Evolutionary conservation across 2,329 filamentous ascomycete genomes (phyloP), one percentile per base, ranked within the genome.

Genomic region (Arthrobotrys sinensis): DNA sequence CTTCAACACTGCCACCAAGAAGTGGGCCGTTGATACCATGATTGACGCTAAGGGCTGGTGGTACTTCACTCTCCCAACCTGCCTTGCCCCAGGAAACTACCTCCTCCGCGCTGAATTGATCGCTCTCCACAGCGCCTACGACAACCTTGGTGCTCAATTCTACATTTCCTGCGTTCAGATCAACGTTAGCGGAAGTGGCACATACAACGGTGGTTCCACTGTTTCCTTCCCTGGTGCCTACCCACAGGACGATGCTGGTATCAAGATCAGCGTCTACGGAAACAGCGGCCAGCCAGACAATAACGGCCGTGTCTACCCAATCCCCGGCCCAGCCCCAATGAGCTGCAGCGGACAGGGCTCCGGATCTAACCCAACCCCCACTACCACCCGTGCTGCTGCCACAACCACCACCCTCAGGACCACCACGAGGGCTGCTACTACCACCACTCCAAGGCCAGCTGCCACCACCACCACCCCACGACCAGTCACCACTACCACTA

Each of bases 1-100:
- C 3, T 83, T 85, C n/a, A 79, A 83, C 68, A 81, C 65, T 1
- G 84, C 83, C 48, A 83, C 81, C 71, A 84, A 84, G 38, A 83
- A 84, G 69, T 88, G 86, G 86, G 86, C 85, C 19, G 86, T 88
- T 40, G 86, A 88, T 82, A 83, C 85, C 79, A 85, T 88, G 85
- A 87, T 87, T 80, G 79, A 82, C 43, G 85, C 85, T 81, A 73
- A 84, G 11, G 86, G 86, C 72, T 85, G 85, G 81, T 84, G 86
- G 81, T 83, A 82, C 4, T 81, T 85, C 43, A 84, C 83, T 0
- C 82, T 85, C 24, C 84, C 84, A 53, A 71, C 11, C 28, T 79
- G 77, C 40, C 65, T 79, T 32, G 83, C 83, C 1, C 80, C 83
- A 0, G 84, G 84, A 24, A 83, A 85, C 67, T 76, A 79, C 52